Evolutionary conservation across 2,329 filamentous ascomycete genomes (phyloP).

Genomic region (Botrytis medusae): DNA sequence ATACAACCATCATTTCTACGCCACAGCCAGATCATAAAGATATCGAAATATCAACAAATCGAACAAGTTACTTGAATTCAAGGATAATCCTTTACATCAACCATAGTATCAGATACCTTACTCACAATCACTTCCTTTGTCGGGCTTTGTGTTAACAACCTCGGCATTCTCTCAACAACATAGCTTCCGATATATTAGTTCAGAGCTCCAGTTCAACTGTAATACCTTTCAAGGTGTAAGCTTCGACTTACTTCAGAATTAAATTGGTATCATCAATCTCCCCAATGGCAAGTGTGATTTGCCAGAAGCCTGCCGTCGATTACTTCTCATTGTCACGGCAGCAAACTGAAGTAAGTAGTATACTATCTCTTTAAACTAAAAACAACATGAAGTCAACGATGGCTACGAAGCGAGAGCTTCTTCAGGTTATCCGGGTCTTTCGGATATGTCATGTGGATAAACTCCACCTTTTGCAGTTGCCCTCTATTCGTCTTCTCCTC

Average conservation of each 20-base stretch:
- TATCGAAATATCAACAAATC: conserved; percentile 8
- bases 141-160: conserved; percentile 9
- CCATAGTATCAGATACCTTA: conserved; percentile 12
- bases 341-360: conserved; percentile 29
- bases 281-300: conserved; percentile 27
- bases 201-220: not conserved
- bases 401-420: not conserved
- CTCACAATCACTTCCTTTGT: conserved; percentile 18
- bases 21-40: conserved; percentile 19
- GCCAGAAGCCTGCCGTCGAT: conserved; percentile 28
- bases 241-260: conserved; percentile 18
- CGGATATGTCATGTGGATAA: conserved; percentile 4
- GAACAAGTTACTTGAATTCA: not conserved
- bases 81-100: conserved; percentile 4
- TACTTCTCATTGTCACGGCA: conserved; percentile 28
- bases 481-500: not conserved
- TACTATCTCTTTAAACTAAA: not conserved
- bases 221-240: conserved; percentile 16
- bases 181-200: conserved; percentile 10
- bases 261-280: conserved; percentile 6
- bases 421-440: not conserved
- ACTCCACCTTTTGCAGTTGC: not conserved
- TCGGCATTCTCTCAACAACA: conserved; percentile 10
- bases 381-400: not conserved
- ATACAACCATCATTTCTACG: conserved; percentile 12